Conservation (phyloP, 768 basidiomycete genomes). For the Amanita thiersii region DNA sequence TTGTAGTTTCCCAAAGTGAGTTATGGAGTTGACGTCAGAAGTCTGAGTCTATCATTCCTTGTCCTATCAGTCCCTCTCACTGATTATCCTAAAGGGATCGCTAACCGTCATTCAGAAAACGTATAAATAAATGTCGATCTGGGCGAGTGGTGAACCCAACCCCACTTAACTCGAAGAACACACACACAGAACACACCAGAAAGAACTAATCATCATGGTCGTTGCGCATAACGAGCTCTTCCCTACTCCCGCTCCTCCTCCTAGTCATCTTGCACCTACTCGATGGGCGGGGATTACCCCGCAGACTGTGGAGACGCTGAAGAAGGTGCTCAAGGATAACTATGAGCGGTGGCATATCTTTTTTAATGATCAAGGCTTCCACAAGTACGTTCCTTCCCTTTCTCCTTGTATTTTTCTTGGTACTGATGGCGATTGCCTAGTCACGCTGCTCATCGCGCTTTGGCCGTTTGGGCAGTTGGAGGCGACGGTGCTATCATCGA, state of each 20-base stretch:
- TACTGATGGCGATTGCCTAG: slow-evolving; percentile 12
- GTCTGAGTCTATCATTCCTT: too few species aligned
- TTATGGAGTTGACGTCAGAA: too few species aligned
- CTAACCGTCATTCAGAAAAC: too few species aligned
- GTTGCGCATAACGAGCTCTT: slow-evolving; percentile 17
- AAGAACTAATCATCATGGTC: not conserved
- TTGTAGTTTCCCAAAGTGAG: too few species aligned
- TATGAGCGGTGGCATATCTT: slow-evolving; percentile 47
- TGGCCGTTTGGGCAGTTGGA: slow-evolving; percentile 57
- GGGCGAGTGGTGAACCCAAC: too few species aligned
- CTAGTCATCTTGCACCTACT: slow-evolving; percentile 19
- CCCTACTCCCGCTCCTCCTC: slow-evolving; percentile 22
- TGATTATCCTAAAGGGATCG: too few species aligned
- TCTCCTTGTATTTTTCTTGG: not conserved
- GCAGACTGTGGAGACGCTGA: slow-evolving; percentile 30
- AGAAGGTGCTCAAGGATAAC: slow-evolving; percentile 37
- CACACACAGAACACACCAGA: too few species aligned
- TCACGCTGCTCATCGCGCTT: slow-evolving; percentile 49
- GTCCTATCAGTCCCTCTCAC: too few species aligned
- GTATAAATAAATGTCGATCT: too few species aligned
- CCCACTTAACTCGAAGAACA: too few species aligned
- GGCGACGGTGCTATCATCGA: slow-evolving; percentile 31
- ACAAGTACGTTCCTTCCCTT: slow-evolving; percentile 22
- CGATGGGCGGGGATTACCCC: slow-evolving; percentile 26
- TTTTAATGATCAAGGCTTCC: slow-evolving; percentile 34